These are phyloP conservation scores for Furcasterigmium sp. DNA, from an alignment of 2,329 filamentous ascomycete genomes.

Conservation along the genomic window DNA sequence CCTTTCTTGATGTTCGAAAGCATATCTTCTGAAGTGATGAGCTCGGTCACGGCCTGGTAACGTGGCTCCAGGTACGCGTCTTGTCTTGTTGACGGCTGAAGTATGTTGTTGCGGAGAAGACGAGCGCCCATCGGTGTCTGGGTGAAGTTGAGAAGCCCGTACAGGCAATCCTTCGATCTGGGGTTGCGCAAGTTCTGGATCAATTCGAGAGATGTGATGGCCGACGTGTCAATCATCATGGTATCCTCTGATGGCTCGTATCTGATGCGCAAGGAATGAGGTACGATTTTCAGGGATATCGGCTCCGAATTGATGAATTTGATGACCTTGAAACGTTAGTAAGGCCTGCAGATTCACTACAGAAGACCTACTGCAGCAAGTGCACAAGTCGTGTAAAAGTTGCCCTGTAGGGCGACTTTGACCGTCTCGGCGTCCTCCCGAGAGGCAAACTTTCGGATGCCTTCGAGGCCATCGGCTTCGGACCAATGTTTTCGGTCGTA, in stretches of 20 bases:
- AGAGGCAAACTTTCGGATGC: conserved; percentile 75
- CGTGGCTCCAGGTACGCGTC: conserved; percentile 62
- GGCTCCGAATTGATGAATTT: conserved; percentile 69
- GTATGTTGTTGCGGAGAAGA: conserved; percentile 75
- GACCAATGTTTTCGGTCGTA: conserved; percentile 81
- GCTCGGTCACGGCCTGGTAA: conserved; percentile 78
- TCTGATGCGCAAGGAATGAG: conserved; percentile 77
- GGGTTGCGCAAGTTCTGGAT: conserved; percentile 78
- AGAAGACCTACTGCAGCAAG: conserved; percentile 82
- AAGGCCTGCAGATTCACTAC: conserved; percentile 7
- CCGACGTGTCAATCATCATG: conserved; percentile 93
- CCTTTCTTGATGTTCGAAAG: conserved; percentile 72
- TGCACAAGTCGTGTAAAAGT: conserved; percentile 79
- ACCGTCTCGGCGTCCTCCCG: conserved; percentile 74
- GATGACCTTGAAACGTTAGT: conserved; percentile 51
- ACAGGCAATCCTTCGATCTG: conserved; percentile 77
- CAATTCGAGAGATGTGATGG: conserved; percentile 80
- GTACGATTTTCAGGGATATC: conserved; percentile 62
- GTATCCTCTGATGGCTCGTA: conserved; percentile 86
- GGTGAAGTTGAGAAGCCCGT: conserved; percentile 80
- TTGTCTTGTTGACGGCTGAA: conserved; percentile 77
- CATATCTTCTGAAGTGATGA: conserved; percentile 78
- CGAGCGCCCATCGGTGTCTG: conserved; percentile 83
- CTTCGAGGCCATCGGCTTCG: conserved; percentile 70
- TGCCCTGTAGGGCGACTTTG: conserved; percentile 73